phyloP scores from a whole-genome alignment of 495 filamentous ascomycete species.

The Xylaria cubensis region DNA sequence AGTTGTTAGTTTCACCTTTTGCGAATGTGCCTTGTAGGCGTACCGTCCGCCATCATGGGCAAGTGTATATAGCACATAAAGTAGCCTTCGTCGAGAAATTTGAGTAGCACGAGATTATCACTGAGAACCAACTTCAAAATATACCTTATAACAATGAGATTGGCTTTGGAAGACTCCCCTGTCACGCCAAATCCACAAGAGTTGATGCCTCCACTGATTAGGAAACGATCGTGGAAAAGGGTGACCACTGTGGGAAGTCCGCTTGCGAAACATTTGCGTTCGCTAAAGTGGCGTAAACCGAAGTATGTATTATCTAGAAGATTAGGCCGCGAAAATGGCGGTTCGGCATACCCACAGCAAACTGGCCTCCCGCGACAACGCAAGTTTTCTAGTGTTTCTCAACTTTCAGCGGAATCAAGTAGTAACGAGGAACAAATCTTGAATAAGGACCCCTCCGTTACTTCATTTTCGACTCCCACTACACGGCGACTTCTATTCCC shows the following conservation, averaged over 20 bases:
- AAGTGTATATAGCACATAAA: background rate
- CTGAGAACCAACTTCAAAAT: background rate
- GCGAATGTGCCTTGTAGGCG: background rate
- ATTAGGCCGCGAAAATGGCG: background rate
- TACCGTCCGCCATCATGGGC: background rate
- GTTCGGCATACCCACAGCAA: background rate
- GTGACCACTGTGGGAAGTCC: background rate
- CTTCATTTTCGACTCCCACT: background rate
- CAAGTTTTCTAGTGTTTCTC: background rate
- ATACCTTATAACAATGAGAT: background rate
- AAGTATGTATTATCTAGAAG: background rate
- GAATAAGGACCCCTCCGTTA: background rate
- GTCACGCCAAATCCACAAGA: background rate
- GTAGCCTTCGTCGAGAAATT: background rate
- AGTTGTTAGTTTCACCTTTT: background rate
- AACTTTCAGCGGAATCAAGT: background rate
- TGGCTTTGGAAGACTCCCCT: background rate
- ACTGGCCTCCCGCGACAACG: background rate
- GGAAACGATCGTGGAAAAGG: background rate
- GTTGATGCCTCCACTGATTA: background rate
- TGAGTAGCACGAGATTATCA: background rate
- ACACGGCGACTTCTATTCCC: background rate
- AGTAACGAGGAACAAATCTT: background rate
- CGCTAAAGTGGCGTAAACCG: background rate
- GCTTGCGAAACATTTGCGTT: background rate